phyloP scores from a whole-genome alignment of 1,284 basidiomycete genomes.

The Veloporphyrellus conicus region DNA sequence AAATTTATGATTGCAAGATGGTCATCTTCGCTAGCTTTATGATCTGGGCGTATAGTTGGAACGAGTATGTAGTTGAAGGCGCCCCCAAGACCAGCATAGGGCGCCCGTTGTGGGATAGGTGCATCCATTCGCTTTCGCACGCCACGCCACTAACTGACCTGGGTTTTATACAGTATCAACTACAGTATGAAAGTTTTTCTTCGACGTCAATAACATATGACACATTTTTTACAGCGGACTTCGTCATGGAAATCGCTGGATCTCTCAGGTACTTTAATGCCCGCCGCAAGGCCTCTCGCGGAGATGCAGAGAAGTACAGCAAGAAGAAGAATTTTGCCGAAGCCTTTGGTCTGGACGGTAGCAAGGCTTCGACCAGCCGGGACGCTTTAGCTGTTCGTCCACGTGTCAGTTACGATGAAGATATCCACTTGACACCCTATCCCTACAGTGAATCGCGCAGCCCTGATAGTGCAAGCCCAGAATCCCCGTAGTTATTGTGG shows the following conservation, averaged over 20 bases:
- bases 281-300: conserved; percentile 40
- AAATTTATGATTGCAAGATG: conserved; percentile 50
- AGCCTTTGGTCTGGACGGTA: conserved; percentile 47
- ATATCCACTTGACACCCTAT: conserved; percentile 44
- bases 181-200: conserved; percentile 43
- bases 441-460: conserved; percentile 22
- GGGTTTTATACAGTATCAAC: conserved; percentile 54
- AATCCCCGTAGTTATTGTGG: conserved; percentile 1
- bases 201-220: conserved; percentile 3
- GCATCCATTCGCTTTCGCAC: conserved; percentile 14
- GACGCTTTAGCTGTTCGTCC: conserved; percentile 20
- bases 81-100: conserved; percentile 48
- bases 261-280: conserved; percentile 61
- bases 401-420: conserved; percentile 42
- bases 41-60: conserved; percentile 75
- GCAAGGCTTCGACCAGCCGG: conserved; percentile 4
- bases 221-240: conserved; percentile 49
- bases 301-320: neutral
- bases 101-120: conserved; percentile 72
- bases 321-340: conserved; percentile 36
- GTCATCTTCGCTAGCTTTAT: conserved; percentile 74
- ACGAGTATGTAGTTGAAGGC: conserved; percentile 53
- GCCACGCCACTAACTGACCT: conserved; percentile 6
- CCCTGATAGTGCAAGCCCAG: conserved; percentile 6
- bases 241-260: conserved; percentile 56